Conservation (phyloP, 495 filamentous ascomycete genomes). For the Sporormia fimetaria region DNA sequence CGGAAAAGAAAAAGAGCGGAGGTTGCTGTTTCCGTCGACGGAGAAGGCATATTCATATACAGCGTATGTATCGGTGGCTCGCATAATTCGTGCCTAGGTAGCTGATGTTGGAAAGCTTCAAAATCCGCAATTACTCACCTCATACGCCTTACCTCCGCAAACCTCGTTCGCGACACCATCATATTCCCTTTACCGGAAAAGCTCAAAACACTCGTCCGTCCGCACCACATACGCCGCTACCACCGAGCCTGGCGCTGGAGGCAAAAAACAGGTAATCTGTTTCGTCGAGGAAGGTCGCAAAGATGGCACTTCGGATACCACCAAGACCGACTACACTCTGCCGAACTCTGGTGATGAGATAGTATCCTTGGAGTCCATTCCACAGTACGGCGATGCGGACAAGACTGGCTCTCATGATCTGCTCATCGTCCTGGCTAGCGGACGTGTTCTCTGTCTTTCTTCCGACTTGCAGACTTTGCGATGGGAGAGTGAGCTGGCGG, state of each 20-base stretch:
- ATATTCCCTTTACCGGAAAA: conserved; percentile 57
- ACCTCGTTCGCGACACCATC: conserved; percentile 66
- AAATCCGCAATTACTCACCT: conserved; percentile 67
- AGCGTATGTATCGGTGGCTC: conserved; percentile 48
- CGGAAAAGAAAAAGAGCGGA: conserved; percentile 83
- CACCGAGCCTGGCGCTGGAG: conserved; percentile 6
- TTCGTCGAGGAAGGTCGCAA: conserved; percentile 23
- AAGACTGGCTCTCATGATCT: conserved; percentile 25
- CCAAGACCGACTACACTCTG: conserved; percentile 12
- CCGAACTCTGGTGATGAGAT: conserved; percentile 2
- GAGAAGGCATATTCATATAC: conserved; percentile 84
- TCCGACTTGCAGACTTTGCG: conserved; percentile 34
- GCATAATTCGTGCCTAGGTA: not conserved
- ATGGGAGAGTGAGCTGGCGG: conserved; percentile 29
- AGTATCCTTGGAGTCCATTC: conserved; percentile 18
- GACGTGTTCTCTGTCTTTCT: conserved; percentile 43
- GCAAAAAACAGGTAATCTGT: conserved; percentile 30
- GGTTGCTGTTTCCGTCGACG: conserved; percentile 75
- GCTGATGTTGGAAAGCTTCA: conserved; percentile 46
- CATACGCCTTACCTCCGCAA: conserved; percentile 75
- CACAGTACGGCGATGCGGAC: conserved; percentile 23
- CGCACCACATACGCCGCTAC: conserved; percentile 62
- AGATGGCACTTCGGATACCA: conserved; percentile 6
- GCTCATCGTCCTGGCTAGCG: conserved; percentile 30
- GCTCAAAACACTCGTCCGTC: conserved; percentile 39